Evolutionary conservation across 768 basidiomycete genomes (phyloP).

Genomic region (Clavaria fumosa): DNA sequence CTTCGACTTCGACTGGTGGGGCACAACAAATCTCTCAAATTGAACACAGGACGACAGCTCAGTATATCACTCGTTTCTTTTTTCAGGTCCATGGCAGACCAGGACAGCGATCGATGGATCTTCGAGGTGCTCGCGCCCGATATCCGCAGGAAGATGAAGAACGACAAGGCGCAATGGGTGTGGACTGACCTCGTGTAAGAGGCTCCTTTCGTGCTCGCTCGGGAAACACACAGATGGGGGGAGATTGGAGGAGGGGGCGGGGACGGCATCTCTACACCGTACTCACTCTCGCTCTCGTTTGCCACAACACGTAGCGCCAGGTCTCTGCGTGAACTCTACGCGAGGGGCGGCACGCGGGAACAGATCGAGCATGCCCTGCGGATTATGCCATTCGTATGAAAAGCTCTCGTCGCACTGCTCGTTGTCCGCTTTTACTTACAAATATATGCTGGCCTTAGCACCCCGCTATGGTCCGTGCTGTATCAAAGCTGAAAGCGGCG

Average conservation of each 20-base stretch:
- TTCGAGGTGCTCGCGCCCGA: slow-evolving; percentile 79
- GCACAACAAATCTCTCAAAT: background rate
- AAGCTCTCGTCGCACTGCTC: background rate
- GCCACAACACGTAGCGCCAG: slow-evolving; percentile 32
- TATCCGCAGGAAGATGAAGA: slow-evolving; percentile 69
- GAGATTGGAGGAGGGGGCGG: too few relatives aligned
- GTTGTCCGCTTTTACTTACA: background rate
- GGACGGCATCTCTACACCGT: too few relatives aligned
- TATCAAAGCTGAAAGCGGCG: slow-evolving; percentile 55
- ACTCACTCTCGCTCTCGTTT: slow-evolving; percentile 3
- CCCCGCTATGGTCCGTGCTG: slow-evolving; percentile 89
- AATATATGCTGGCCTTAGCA: slow-evolving; percentile 39
- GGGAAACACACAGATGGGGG: too few relatives aligned
- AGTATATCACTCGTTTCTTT: background rate
- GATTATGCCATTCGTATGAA: slow-evolving; percentile 73
- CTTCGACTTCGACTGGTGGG: slow-evolving; percentile 94
- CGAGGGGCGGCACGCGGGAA: slow-evolving; percentile 47
- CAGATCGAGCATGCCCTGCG: slow-evolving; percentile 69
- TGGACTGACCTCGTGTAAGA: slow-evolving; percentile 94
- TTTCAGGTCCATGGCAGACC: slow-evolving; percentile 58
- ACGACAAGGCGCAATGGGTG: slow-evolving; percentile 44
- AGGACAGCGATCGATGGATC: slow-evolving; percentile 91
- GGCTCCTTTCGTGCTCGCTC: too few relatives aligned
- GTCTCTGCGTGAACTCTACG: slow-evolving; percentile 55
- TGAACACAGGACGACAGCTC: too few relatives aligned